Conservation (phyloP, 2,329 filamentous ascomycete species). For the Paracamarosporium sp. region DNA sequence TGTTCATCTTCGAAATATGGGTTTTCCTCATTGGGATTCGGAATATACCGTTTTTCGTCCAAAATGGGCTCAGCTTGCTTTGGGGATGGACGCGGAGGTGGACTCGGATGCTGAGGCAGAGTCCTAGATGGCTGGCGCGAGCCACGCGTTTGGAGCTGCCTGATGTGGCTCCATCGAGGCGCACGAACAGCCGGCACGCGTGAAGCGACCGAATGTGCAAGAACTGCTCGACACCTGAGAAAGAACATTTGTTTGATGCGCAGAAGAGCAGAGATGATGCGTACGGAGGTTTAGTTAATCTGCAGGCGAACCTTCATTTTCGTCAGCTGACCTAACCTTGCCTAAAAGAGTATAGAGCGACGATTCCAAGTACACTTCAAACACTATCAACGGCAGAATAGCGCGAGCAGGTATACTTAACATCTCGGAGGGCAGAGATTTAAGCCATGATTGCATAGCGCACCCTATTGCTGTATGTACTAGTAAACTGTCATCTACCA, state of each 20-base stretch:
- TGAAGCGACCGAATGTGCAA: background rate
- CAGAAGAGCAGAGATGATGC: background rate
- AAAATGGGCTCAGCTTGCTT: background rate
- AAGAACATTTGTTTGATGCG: background rate
- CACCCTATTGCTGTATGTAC: no score
- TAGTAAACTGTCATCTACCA: no score
- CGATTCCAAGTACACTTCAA: no score
- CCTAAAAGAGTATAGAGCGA: no score
- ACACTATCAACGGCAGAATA: no score
- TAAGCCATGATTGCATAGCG: no score
- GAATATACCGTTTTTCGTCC: conserved; percentile 1
- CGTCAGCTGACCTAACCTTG: no score
- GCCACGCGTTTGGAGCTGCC: conserved; percentile 1
- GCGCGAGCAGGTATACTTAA: no score
- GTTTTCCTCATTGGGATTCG: background rate
- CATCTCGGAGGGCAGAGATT: no score
- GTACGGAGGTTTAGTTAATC: background rate
- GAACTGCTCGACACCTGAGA: background rate
- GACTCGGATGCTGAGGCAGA: background rate
- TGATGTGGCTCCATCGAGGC: background rate
- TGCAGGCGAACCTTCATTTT: no score
- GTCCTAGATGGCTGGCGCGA: background rate
- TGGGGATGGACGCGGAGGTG: background rate
- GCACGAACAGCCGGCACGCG: background rate
- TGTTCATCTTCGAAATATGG: background rate